These are phyloP conservation scores for Eremothecium coryli DNA, from an alignment of 1,139 yeast genomes.

Conservation along the genomic window DNA sequence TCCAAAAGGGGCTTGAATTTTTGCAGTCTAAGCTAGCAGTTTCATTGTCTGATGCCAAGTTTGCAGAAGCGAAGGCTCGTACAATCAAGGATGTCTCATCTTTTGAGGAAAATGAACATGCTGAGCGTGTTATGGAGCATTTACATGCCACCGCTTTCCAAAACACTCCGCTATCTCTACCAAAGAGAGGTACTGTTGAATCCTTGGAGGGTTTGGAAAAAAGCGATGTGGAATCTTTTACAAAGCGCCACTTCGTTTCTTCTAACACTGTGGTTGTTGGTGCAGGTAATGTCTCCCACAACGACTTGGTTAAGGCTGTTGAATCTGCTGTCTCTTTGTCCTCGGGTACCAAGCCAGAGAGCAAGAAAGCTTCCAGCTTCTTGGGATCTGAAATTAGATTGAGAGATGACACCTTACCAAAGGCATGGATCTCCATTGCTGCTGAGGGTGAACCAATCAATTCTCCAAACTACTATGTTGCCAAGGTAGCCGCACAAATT, in stretches of 20 bases:
- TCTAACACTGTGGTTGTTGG: constrained; percentile 63
- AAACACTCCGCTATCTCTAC: constrained; percentile 69
- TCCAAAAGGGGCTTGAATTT: constrained; percentile 36
- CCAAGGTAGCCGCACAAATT: constrained; percentile 65
- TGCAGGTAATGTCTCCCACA: constrained; percentile 64
- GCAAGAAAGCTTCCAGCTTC: constrained; percentile 43
- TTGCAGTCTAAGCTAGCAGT: constrained; percentile 27
- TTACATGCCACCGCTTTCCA: constrained; percentile 76
- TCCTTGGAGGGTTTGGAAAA: constrained; percentile 48
- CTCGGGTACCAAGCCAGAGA: constrained; percentile 44
- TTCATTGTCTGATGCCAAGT: constrained; percentile 25
- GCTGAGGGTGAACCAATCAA: constrained; percentile 58
- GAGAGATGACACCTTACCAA: constrained; percentile 80
- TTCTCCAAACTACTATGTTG: constrained; percentile 58
- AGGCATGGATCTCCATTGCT: constrained; percentile 68
- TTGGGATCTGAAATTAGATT: constrained; percentile 79
- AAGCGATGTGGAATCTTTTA: constrained; percentile 50
- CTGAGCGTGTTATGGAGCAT: constrained; percentile 52
- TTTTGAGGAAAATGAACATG: constrained; percentile 33
- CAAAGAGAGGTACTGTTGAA: constrained; percentile 63
- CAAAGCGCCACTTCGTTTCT: constrained; percentile 47
- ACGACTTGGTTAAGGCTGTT: constrained; percentile 54
- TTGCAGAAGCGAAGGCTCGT: constrained; percentile 31
- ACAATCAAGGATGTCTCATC: constrained; percentile 34
- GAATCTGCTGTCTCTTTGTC: constrained; percentile 41